Conservation (phyloP, 768 basidiomycete species). For the Saitozyma podzolica region DNA sequence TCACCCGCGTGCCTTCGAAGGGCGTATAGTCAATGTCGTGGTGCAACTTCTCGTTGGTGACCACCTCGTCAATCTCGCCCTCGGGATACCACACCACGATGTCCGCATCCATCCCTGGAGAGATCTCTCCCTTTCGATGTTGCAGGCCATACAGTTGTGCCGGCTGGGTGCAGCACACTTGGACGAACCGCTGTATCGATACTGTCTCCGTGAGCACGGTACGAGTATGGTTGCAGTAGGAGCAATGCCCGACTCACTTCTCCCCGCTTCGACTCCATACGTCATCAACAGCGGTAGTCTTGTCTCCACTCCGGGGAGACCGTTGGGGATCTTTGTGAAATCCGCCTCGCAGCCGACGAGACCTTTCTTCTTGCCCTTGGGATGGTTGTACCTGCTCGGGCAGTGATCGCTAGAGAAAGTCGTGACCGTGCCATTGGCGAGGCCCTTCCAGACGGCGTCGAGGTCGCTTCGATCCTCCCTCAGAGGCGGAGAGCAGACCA, state of each 20-base stretch:
- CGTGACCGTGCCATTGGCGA: conserved; percentile 43
- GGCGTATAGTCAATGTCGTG: conserved; percentile 12
- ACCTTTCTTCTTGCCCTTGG: conserved; percentile 36
- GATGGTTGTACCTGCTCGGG: conserved; percentile 41
- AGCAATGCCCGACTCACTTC: conserved; percentile 15
- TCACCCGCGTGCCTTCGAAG: conserved; percentile 5
- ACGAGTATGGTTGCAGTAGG: no score
- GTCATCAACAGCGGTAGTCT: conserved; percentile 49
- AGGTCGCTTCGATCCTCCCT: conserved; percentile 4
- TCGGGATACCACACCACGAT: conserved; percentile 44
- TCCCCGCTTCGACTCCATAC: conserved; percentile 47
- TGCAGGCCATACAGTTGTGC: conserved; percentile 48
- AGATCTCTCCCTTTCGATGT: conserved; percentile 41
- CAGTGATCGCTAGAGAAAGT: conserved; percentile 50
- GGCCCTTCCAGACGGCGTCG: conserved; percentile 12
- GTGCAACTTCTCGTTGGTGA: conserved; percentile 9
- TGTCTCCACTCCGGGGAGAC: conserved; percentile 52
- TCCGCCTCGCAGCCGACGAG: conserved; percentile 29
- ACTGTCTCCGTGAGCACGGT: conserved; percentile 12
- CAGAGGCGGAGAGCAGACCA: conserved; percentile 5
- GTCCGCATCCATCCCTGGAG: conserved; percentile 51
- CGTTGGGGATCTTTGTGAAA: conserved; percentile 51
- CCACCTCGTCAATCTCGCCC: conserved; percentile 1
- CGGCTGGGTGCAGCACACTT: conserved; percentile 48
- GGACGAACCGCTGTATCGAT: conserved; percentile 47